Base-by-base conservation (phyloP, 805 yeast species). In the Suhomyces canberraensis region DNA sequence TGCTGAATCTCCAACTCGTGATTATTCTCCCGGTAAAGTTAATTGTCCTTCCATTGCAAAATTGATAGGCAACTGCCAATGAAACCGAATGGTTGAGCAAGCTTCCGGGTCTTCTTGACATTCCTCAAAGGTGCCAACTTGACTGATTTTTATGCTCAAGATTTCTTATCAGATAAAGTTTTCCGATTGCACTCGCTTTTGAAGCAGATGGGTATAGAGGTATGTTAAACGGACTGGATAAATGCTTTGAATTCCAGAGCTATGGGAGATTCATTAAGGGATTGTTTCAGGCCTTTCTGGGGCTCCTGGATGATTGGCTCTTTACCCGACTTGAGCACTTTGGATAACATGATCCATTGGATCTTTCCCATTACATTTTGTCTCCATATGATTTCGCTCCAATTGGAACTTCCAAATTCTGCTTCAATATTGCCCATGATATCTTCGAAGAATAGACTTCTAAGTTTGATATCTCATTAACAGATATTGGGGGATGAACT, bases 151-250 rank as follows among this genome's bases (percentile, higher is more conserved):
- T 41, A 44, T 24, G 48, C 38, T 11, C 40, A 31, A 9, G 4
- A n/a, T 16, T 44, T 42, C 20, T 31, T 44, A 17, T 13, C 19
- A 17, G 26, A 24, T 7, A 22, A 26, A 19, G 58, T 3, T 47
- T 52, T 4, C 51, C 37, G 9, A 56, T 65, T 11, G 72, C 61
- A 4, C 29, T 65, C n/a, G 63, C 71, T 3, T 56, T 66, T 37
- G 47, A 60, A 15, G 71, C 70, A 2, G 71, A 71, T 18, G 67
- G 70, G 3, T 64, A 61, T 36, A 50, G 71, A 36, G 62, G 69
- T 9, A 60, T 68, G 87, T 61, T 87, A 22, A 63, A 72, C 36
- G 95, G 95, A 2, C 95, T 95, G n/a, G 96, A 95, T 88, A 14
- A 66, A 90, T 1, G 95, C 93, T 1, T 61, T 84, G 40, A 96